Conservation (phyloP, 2,329 filamentous ascomycete species). For the Camptophora hylomeconis region DNA sequence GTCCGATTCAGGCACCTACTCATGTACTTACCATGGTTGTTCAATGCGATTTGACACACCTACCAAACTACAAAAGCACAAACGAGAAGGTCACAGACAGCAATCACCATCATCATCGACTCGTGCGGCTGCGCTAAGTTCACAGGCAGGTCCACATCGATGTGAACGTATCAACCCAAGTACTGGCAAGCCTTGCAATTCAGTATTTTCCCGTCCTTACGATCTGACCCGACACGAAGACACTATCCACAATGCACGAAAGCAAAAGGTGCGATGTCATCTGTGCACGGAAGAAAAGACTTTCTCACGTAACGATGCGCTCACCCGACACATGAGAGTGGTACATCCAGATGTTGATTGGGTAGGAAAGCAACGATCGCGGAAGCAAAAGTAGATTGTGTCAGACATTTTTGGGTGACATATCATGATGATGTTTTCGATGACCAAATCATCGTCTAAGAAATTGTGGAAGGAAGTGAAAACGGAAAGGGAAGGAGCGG, state of each 20-base stretch:
- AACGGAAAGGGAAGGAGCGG: too few species aligned
- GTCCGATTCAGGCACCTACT: slow-evolving; percentile 80
- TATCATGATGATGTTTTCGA: too few species aligned
- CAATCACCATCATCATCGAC: slow-evolving; percentile 41
- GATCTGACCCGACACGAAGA: slow-evolving; percentile 94
- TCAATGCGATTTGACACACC: slow-evolving; percentile 79
- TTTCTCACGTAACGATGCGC: slow-evolving; percentile 86
- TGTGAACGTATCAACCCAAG: slow-evolving; percentile 90
- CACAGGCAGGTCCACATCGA: slow-evolving; percentile 82
- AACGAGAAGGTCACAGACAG: slow-evolving; percentile 80
- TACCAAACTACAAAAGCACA: slow-evolving; percentile 80
- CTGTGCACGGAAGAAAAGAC: slow-evolving; percentile 94
- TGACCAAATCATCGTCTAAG: too few species aligned
- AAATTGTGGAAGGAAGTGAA: too few species aligned
- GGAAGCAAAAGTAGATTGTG: slow-evolving; percentile 11
- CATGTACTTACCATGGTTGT: slow-evolving; percentile 90
- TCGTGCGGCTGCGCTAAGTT: slow-evolving; percentile 50
- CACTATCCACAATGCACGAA: slow-evolving; percentile 88
- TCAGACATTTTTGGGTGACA: too few species aligned
- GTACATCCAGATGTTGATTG: slow-evolving; percentile 82
- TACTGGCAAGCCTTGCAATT: slow-evolving; percentile 88
- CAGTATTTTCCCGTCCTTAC: slow-evolving; percentile 88
- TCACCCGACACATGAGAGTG: slow-evolving; percentile 87
- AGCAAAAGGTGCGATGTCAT: slow-evolving; percentile 87
- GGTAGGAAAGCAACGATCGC: slow-evolving; percentile 45